Base-by-base conservation (phyloP, 345 rosid genomes). In the Salix koriyanagi region DNA sequence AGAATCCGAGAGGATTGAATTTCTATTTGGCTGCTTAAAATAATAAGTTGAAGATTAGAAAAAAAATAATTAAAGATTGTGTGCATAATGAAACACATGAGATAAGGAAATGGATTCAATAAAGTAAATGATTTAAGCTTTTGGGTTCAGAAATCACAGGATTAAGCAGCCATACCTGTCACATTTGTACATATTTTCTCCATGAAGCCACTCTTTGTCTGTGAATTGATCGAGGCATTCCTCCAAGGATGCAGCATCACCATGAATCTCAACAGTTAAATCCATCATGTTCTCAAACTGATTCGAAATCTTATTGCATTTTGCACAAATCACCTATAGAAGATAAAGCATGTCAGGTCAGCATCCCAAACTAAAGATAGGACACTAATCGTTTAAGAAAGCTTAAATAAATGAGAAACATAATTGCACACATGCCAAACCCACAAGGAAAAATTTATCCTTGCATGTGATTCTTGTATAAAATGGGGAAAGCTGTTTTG, bases 221-320 rank as follows among this genome's bases (percentile, higher is more conserved):
- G 99, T 92, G 78, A 91, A 96, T 71, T 94, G 97, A 74, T 94
- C 89, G 73, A 96, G 96, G 77, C 99, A 94, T 88, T 90, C 95
- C 90, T 92, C 98, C 93, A 96, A 87, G 26, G 97, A 89, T 70
- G 86, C 77, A 54, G 92, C 95, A 89, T 91, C 91, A 16, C 99
- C 99, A 77, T 92, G 97, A 66, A 94, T 96, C 85, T 94, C 98
- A 76, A 96, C 97, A 10, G 90, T 92, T 73, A 96, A 83, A 87
- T 96, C 99, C 99, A 96, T 91, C 97, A 96, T 92, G 77, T 94
- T 96, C 81, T 96, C 99, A 83, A 89, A 86, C 76, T 94, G 98
- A 75, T 89, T 89, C 36, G 99, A 96, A 60, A 90, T 81, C 68
- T 92, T 88, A 69, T 78, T 37, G 79, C 99, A 96, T 32, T 85